Conservation (phyloP, 2,329 filamentous ascomycete species). For the Calonectria montana region DNA sequence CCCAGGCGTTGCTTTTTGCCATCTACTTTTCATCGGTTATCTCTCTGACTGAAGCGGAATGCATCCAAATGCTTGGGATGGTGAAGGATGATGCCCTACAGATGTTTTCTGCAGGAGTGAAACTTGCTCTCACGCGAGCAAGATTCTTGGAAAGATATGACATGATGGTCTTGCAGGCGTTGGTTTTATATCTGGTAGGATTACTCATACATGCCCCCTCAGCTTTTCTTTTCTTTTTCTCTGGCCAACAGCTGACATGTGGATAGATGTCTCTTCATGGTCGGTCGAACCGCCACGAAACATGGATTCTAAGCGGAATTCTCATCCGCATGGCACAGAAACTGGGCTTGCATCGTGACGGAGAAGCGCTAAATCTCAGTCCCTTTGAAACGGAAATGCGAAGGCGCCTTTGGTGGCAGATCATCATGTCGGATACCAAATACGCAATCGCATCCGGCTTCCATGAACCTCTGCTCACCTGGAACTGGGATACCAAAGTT, state of each 20-base stretch:
- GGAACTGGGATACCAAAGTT: conserved; percentile 18
- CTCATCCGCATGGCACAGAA: conserved; percentile 22
- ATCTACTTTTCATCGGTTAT: conserved; percentile 11
- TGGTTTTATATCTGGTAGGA: conserved; percentile 15
- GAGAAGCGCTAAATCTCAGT: conserved; percentile 1
- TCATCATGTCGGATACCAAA: conserved; percentile 22
- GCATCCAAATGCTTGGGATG: conserved; percentile 2
- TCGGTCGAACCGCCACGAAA: conserved; percentile 15
- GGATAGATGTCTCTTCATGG: conserved; percentile 5
- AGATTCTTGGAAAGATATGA: conserved; percentile 16
- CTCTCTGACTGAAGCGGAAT: conserved; percentile 8
- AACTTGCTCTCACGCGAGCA: background rate
- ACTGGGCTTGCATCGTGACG: conserved; percentile 14
- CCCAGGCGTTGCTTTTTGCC: conserved; percentile 13
- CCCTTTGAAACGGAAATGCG: conserved; percentile 23
- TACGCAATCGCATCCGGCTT: conserved; percentile 23
- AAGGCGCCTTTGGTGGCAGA: conserved; percentile 22
- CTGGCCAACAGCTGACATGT: background rate
- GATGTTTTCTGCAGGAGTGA: conserved; percentile 9
- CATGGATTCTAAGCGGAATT: conserved; percentile 21
- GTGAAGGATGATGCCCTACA: conserved; percentile 6
- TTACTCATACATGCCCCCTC: background rate
- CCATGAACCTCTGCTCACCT: conserved; percentile 20
- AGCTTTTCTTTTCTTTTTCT: background rate
- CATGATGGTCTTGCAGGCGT: conserved; percentile 13